These are phyloP conservation scores for Saccharomyces eubayanus DNA, from an alignment of 805 yeast genomes.

Conservation along the genomic window DNA sequence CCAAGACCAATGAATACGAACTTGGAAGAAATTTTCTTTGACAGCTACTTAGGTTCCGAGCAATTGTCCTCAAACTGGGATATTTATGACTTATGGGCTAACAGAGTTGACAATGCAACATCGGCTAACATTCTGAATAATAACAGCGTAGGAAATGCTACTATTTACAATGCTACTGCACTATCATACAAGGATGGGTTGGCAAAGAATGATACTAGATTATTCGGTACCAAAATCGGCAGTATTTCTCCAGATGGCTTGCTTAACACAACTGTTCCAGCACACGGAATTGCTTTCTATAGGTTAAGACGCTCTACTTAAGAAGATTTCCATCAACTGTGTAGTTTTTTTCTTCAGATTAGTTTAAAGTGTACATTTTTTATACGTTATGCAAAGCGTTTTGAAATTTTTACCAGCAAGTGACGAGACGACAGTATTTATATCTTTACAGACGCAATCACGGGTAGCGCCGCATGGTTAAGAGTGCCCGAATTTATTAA, in stretches of 20 bases:
- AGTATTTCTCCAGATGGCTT: background rate
- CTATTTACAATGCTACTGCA: constrained; percentile 4
- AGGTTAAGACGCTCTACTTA: no score
- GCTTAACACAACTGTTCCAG: constrained; percentile 2
- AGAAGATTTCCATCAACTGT: no score
- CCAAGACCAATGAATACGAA: constrained; percentile 3
- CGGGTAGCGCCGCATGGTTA: no score
- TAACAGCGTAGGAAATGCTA: background rate
- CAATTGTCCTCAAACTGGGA: constrained; percentile 4
- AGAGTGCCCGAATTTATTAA: no score
- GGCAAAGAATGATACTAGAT: constrained; percentile 4
- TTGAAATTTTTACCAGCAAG: no score
- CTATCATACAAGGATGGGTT: constrained; percentile 4
- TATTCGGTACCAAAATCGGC: constrained; percentile 4
- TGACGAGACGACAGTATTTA: no score
- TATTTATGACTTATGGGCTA: constrained; percentile 8
- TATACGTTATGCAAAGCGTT: no score
- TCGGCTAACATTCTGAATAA: constrained; percentile 1
- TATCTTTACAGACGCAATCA: no score
- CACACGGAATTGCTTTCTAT: background rate
- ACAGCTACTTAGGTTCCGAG: background rate
- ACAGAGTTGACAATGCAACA: constrained; percentile 2
- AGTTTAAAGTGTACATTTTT: no score
- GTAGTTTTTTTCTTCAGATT: no score
- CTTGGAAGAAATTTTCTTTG: constrained; percentile 3